Evolutionary conservation across 495 filamentous ascomycete species (phyloP).

Genomic region (Apiosordaria backusii): DNA sequence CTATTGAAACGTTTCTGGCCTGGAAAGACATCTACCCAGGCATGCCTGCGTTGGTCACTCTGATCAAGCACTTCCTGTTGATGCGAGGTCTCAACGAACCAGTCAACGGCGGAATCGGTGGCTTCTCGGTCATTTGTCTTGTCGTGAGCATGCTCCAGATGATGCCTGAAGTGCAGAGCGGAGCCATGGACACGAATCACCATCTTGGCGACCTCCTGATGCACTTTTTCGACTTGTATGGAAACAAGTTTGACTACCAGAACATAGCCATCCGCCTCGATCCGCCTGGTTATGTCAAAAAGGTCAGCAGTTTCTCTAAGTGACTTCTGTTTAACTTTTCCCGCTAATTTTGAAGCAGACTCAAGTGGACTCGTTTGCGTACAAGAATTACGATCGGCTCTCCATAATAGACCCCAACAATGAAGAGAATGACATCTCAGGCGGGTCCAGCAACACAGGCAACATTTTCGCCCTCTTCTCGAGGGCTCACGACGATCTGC

Average conservation of each 20-base stretch:
- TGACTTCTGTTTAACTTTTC: neutral
- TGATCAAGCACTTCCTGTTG: constrained; percentile 88
- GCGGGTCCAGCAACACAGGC: constrained; percentile 64
- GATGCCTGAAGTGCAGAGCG: constrained; percentile 61
- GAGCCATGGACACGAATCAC: constrained; percentile 52
- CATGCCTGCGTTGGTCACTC: constrained; percentile 75
- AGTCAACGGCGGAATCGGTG: constrained; percentile 83
- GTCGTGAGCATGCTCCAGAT: constrained; percentile 82
- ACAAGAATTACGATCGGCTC: constrained; percentile 54
- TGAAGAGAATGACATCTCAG: constrained; percentile 76
- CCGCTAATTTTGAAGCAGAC: constrained; percentile 34
- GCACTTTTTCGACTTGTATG: constrained; percentile 85
- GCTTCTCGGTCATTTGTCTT: constrained; percentile 89
- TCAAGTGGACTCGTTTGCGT: constrained; percentile 33
- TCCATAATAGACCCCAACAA: constrained; percentile 89
- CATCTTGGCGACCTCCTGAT: constrained; percentile 77
- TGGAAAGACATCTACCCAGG: constrained; percentile 78
- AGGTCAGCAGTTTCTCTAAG: constrained; percentile 52
- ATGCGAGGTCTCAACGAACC: constrained; percentile 92
- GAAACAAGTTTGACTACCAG: constrained; percentile 66
- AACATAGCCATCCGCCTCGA: constrained; percentile 68
- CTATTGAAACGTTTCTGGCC: constrained; percentile 69
- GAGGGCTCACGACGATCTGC: constrained; percentile 55
- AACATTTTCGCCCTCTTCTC: constrained; percentile 63
- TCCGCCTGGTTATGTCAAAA: constrained; percentile 65